Evolutionary conservation across 306 rosid genomes (phyloP).

Genomic region (Echinosophora koreensis): DNA sequence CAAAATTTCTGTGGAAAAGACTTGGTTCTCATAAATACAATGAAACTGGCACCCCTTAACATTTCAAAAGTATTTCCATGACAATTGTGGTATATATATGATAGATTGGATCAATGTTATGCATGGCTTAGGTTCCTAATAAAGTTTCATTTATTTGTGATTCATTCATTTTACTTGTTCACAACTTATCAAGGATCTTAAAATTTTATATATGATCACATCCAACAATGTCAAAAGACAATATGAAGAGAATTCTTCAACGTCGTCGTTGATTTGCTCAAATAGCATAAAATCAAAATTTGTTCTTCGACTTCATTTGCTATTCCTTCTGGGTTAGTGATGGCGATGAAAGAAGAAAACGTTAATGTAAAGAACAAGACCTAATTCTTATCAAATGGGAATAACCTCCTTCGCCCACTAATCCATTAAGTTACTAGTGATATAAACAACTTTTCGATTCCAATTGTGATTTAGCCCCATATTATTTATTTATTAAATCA

Average conservation of each 20-base stretch:
- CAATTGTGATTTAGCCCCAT: too few relatives aligned
- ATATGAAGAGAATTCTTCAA: neutral
- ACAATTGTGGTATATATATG: neutral
- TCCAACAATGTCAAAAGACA: too few relatives aligned
- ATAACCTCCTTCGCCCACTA: neutral
- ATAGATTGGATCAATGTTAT: neutral
- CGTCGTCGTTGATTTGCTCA: neutral
- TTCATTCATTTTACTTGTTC: too few relatives aligned
- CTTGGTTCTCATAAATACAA: neutral
- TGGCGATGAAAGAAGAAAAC: too few relatives aligned
- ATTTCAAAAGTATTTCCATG: conserved; percentile 8
- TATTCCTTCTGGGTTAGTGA: neutral
- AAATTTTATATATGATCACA: too few relatives aligned
- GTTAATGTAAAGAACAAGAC: neutral
- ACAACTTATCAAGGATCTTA: too few relatives aligned
- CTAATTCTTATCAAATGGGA: neutral
- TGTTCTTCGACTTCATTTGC: neutral
- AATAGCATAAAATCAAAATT: too few relatives aligned
- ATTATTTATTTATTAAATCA: too few relatives aligned
- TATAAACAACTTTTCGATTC: too few relatives aligned
- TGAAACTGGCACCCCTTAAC: neutral
- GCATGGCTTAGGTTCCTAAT: neutral
- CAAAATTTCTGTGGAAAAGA: conserved; percentile 1
- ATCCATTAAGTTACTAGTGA: too few relatives aligned
- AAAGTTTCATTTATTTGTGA: neutral